phyloP scores from a whole-genome alignment of 2,329 filamentous ascomycete species.

The Colletotrichum sp. region DNA sequence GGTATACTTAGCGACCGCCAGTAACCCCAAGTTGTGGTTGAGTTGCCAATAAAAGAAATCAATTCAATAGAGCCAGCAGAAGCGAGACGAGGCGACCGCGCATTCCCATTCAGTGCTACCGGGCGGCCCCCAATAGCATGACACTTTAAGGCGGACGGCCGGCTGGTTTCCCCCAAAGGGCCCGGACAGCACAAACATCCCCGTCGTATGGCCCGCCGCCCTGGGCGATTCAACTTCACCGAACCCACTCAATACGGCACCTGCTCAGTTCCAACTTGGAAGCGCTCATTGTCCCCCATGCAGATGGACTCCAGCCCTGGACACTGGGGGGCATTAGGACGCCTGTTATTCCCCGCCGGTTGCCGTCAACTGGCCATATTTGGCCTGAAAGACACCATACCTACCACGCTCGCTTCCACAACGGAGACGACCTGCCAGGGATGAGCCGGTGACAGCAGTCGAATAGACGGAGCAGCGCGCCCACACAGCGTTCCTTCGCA shows the following conservation, averaged over 20 bases:
- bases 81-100: slow-evolving; percentile 1
- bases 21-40: background rate
- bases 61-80: background rate
- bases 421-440: slow-evolving; percentile 9
- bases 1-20: background rate
- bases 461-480: background rate
- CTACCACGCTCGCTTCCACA: background rate
- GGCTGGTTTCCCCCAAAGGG: background rate
- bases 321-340: background rate
- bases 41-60: background rate
- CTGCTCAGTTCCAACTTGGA: background rate
- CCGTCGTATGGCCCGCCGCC: background rate
- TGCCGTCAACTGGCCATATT: background rate
- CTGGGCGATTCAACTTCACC: slow-evolving; percentile 5
- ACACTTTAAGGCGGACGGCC: background rate
- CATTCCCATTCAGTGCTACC: background rate
- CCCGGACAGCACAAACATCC: background rate
- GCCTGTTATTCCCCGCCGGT: slow-evolving; percentile 2
- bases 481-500: background rate
- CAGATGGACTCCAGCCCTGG: background rate
- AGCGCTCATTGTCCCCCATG: background rate
- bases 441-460: background rate
- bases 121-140: slow-evolving; percentile 4
- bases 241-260: slow-evolving; percentile 1
- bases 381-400: background rate